Evolutionary conservation across 306 rosid genomes (phyloP), one percentile per base, ranked within the genome.

Genomic region (Elaeagnus macrophylla): DNA sequence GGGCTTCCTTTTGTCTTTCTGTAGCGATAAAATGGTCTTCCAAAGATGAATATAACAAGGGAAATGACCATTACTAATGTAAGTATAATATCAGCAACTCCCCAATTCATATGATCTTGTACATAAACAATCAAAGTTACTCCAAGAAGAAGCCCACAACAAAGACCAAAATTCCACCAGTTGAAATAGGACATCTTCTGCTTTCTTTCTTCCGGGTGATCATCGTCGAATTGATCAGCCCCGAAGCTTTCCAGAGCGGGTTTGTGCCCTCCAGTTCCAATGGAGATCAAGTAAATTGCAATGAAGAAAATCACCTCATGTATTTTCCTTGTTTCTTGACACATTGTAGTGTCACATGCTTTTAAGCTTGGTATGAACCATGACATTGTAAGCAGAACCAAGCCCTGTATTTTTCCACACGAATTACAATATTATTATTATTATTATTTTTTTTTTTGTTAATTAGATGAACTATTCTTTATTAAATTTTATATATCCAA

Each of bases 141-240:
- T 59, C 99, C 99, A 6, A 82, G 39, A 12, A 91, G 41, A 41
- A 91, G 73, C 12, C 99, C 99, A 48, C 68, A 65, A 56, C 99
- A 91, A 2, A 91, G 83, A 1, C 81, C 85, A 77, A 74, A 76
- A 61, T 60, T 91, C 99, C 99, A 91, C 99, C 99, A 91, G 19
- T 91, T 91, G 81, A 91, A 91, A 67, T 70, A 91, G 2, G 99
- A 84, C 99, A 91, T 84, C 77, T 87, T 91, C 56, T 84, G 85
- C 36, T 48, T 70, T 47, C 94, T 75, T 57, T 91, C 99, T 46
- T 69, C 60, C 0, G 43, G 20, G 62, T 87, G 79, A 10, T 84
- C 82, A 25, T 87, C 99, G 16, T 91, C 96, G 46, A 91, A 91
- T 49, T 91, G 99, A 52, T 91, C 99, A 4, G 95, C 99, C 47